Percentiles rank a stretch among this genome's conserved stretches.
These are phyloP conservation scores for Colletotrichum tofieldiae DNA, from an alignment of 2,329 filamentous ascomycete genomes.

Conservation along the genomic window DNA sequence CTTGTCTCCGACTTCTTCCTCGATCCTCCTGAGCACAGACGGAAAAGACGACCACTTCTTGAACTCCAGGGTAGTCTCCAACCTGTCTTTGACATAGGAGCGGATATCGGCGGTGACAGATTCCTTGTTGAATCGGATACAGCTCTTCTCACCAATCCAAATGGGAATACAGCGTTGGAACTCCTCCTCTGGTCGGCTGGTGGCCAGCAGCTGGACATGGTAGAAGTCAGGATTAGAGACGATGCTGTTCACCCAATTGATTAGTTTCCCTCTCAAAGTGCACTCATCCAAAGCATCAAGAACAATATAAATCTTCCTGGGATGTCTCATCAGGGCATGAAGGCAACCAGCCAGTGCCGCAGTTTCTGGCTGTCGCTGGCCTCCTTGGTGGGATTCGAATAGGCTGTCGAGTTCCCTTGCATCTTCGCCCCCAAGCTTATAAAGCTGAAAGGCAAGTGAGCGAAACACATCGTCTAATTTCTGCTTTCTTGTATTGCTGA, in stretches of 20 bases:
- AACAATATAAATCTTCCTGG: not conserved
- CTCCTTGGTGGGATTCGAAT: not conserved
- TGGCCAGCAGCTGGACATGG: slow-evolving; percentile 9
- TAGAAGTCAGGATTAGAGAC: not conserved
- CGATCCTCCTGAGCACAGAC: not conserved
- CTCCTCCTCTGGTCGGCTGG: slow-evolving; percentile 17
- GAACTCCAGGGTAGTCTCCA: not conserved
- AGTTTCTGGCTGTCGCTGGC: not conserved
- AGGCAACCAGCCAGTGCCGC: not conserved
- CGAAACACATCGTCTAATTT: slow-evolving; percentile 31
- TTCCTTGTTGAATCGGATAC: not conserved
- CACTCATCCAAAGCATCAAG: slow-evolving; percentile 29
- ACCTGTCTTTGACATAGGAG: not conserved
- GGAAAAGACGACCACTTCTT: not conserved
- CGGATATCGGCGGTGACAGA: slow-evolving; percentile 14
- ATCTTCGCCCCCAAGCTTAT: slow-evolving; percentile 36
- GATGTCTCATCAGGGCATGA: not conserved
- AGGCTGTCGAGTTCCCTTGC: not conserved
- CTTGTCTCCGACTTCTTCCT: not conserved
- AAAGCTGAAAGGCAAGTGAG: slow-evolving; percentile 44
- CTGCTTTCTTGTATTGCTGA: slow-evolving; percentile 45
- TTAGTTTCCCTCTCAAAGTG: not conserved
- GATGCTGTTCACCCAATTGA: not conserved
- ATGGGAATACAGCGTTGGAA: not conserved
- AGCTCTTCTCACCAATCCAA: not conserved